Evolutionary conservation across 2,329 filamentous ascomycete species (phyloP).

Genomic region (Cytospora piceae): DNA sequence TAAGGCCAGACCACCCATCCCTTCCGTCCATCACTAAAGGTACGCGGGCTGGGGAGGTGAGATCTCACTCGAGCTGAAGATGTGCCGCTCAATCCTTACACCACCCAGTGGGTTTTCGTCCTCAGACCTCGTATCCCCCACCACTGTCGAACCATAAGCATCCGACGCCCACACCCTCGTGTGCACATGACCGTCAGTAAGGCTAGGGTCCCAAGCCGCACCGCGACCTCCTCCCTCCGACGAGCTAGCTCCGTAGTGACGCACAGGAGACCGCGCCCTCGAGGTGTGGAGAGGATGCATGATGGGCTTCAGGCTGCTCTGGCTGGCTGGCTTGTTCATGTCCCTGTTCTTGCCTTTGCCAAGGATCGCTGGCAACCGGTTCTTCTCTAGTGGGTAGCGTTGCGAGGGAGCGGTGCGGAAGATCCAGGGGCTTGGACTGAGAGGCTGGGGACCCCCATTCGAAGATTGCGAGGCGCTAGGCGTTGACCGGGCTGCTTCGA

Average conservation of each 20-base stretch:
- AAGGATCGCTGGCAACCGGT: neutral
- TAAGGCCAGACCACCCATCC: neutral
- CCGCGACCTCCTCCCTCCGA: neutral
- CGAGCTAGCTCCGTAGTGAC: neutral
- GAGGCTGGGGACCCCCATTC: neutral
- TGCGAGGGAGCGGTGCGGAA: constrained; percentile 28
- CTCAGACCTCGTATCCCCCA: neutral
- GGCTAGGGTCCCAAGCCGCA: neutral
- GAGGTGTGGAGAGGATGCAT: constrained; percentile 9
- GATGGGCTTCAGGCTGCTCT: neutral
- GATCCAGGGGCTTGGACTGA: constrained; percentile 29
- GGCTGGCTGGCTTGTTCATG: neutral
- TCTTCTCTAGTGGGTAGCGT: neutral
- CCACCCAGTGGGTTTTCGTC: constrained; percentile 5
- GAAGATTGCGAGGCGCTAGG: constrained; percentile 13
- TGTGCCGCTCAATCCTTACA: constrained; percentile 18
- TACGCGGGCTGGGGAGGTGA: neutral
- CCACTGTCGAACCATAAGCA: neutral
- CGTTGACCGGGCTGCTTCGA: constrained; percentile 25
- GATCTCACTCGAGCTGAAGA: constrained; percentile 9
- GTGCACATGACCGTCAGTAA: neutral
- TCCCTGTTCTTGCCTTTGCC: neutral
- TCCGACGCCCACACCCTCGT: constrained; percentile 5
- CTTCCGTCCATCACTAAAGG: neutral
- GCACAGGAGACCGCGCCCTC: neutral